Evolutionary conservation across 306 rosid species (phyloP).

Genomic region (Quercus cerris): DNA sequence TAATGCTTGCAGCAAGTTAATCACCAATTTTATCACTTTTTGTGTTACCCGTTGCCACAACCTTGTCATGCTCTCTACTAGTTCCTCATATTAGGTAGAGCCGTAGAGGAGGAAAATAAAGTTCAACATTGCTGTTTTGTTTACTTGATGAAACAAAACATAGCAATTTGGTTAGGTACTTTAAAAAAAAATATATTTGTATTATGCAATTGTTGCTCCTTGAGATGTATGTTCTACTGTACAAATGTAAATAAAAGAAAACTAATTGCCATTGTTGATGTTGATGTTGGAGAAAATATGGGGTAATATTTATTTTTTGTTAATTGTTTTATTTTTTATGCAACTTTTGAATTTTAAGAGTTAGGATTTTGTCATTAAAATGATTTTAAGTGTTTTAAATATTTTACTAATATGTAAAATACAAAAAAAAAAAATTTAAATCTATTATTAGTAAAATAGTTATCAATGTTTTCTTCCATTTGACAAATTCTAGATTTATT

Average conservation of each 20-base stretch:
- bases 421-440: no score
- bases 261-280: background rate
- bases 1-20: background rate
- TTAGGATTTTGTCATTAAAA: no score
- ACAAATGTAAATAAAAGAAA: background rate
- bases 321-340: no score
- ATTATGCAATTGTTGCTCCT: background rate
- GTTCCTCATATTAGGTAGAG: background rate
- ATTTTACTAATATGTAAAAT: no score
- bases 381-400: no score
- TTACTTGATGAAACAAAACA: background rate
- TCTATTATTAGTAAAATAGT: no score
- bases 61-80: background rate
- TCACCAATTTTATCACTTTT: background rate
- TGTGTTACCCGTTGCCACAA: background rate
- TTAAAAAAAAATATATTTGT: background rate
- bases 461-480: no score
- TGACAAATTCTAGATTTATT: no score
- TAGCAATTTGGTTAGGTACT: background rate
- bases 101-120: background rate
- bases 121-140: background rate
- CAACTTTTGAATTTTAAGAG: no score
- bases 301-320: no score
- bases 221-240: background rate
- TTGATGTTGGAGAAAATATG: no score